These are phyloP conservation scores for Nothomitra cinnamomea DNA, from an alignment of 2,329 filamentous ascomycete genomes.

Conservation along the genomic window DNA sequence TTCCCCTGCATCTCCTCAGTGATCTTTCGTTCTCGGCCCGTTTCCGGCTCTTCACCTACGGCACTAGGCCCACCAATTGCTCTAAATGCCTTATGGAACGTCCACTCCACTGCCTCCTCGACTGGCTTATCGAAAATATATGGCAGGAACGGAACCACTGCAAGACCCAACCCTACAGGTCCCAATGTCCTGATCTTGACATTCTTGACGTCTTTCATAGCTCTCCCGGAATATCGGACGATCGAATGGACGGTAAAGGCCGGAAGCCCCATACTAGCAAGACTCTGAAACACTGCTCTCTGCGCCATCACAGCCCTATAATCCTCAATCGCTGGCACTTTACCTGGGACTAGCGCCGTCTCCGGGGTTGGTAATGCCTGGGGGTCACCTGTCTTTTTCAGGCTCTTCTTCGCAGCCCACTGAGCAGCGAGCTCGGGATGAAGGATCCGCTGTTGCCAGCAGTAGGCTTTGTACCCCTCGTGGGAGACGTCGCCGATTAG, in stretches of 20 bases:
- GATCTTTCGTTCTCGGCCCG: slow-evolving; percentile 16
- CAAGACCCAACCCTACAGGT: slow-evolving; percentile 63
- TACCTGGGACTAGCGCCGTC: slow-evolving; percentile 20
- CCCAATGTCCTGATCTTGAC: slow-evolving; percentile 62
- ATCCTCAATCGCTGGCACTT: slow-evolving; percentile 64
- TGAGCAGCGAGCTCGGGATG: slow-evolving; percentile 43
- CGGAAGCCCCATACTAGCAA: slow-evolving; percentile 87
- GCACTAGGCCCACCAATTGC: background rate
- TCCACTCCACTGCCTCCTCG: slow-evolving; percentile 78
- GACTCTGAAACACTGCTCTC: slow-evolving; percentile 71
- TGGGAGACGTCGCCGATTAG: slow-evolving; percentile 77
- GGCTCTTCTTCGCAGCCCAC: slow-evolving; percentile 6
- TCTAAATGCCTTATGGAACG: slow-evolving; percentile 64
- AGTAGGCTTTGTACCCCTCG: slow-evolving; percentile 91
- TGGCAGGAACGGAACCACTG: slow-evolving; percentile 63
- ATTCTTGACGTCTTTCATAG: slow-evolving; percentile 73
- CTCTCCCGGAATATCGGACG: slow-evolving; percentile 71
- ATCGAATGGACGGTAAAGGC: slow-evolving; percentile 90
- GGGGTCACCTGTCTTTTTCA: slow-evolving; percentile 4
- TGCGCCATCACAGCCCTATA: slow-evolving; percentile 84
- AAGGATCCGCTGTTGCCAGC: slow-evolving; percentile 61
- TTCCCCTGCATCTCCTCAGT: slow-evolving; percentile 16
- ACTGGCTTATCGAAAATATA: slow-evolving; percentile 82
- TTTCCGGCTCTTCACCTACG: slow-evolving; percentile 18
- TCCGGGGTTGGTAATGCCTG: background rate